Percentiles rank a stretch among this genome's conserved stretches.
These are phyloP conservation scores for Trematosphaeria pertusa DNA, from an alignment of 2,329 filamentous ascomycete genomes.

Conservation along the genomic window DNA sequence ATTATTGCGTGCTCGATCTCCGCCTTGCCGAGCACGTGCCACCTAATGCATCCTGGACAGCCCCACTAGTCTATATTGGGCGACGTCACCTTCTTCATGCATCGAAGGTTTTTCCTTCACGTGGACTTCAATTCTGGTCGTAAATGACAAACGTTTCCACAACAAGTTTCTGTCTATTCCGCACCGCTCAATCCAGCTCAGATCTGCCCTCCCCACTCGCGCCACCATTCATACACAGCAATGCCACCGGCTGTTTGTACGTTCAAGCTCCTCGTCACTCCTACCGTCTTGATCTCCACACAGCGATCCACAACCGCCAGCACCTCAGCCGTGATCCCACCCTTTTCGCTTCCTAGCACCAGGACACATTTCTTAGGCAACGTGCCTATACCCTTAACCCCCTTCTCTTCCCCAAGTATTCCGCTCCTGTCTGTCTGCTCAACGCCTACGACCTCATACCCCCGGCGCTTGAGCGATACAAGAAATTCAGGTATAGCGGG, in stretches of 20 bases:
- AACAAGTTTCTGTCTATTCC: too few species aligned
- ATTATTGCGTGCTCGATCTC: not conserved
- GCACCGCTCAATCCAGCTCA: too few species aligned
- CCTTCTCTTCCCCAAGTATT: conserved; percentile 48
- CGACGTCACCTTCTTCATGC: too few species aligned
- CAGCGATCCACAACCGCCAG: conserved; percentile 58
- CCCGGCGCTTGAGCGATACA: conserved; percentile 51
- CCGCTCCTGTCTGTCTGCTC: conserved; percentile 61
- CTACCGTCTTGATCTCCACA: conserved; percentile 60
- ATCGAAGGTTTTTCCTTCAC: too few species aligned
- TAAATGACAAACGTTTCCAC: too few species aligned
- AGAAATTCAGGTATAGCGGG: conserved; percentile 48
- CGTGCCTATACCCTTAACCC: conserved; percentile 23
- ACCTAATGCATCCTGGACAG: not conserved
- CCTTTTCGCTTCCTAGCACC: conserved; percentile 60
- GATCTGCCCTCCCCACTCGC: conserved; percentile 46
- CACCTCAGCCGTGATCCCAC: conserved; percentile 57
- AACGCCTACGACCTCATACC: conserved; percentile 60
- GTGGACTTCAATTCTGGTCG: too few species aligned
- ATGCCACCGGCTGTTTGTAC: conserved; percentile 62
- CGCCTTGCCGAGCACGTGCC: not conserved
- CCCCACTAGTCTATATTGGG: not conserved
- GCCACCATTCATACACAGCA: conserved; percentile 60
- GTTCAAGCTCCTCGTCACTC: conserved; percentile 62
- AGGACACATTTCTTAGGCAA: conserved; percentile 52